Percentiles rank a stretch among this genome's conserved stretches.
Evolutionary conservation across 306 rosid species (phyloP).

Genomic region (Hippophae rhamnoides): DNA sequence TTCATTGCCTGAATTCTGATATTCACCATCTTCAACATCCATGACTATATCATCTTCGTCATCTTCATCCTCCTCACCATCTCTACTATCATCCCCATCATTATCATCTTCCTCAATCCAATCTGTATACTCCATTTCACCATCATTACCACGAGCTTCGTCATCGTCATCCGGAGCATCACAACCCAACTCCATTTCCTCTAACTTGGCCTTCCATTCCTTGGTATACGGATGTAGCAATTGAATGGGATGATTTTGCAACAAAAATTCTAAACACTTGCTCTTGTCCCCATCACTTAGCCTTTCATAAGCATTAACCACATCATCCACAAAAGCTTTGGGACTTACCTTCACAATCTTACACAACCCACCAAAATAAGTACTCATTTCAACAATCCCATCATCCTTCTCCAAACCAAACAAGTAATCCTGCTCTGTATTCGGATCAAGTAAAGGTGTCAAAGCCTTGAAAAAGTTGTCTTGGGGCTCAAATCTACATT

Average conservation of each 20-base stretch:
- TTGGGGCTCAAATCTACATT: conserved; percentile 87
- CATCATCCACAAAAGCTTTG: conserved; percentile 92
- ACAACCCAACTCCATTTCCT: conserved; percentile 89
- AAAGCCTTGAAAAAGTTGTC: conserved; percentile 45
- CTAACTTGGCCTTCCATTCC: conserved; percentile 94
- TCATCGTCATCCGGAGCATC: conserved; percentile 82
- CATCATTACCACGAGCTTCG: conserved; percentile 20
- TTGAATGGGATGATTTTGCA: conserved; percentile 62
- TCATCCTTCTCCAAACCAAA: conserved; percentile 58
- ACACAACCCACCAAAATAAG: conserved; percentile 81
- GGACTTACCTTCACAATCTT: conserved; percentile 66
- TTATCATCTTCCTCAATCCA: conserved; percentile 63
- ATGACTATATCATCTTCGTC: conserved; percentile 28
- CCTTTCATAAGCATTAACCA: conserved; percentile 69
- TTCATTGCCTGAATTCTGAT: conserved; percentile 17
- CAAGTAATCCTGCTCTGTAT: conserved; percentile 50
- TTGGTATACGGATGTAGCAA: conserved; percentile 83
- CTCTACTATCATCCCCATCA: conserved; percentile 15
- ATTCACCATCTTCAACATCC: conserved; percentile 40
- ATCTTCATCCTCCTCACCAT: conserved; percentile 12
- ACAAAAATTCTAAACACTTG: conserved; percentile 66
- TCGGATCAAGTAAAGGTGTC: conserved; percentile 69
- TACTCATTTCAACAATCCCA: conserved; percentile 56
- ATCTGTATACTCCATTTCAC: conserved; percentile 51
- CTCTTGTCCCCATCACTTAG: conserved; percentile 73